Evolutionary conservation across 1,139 yeast species (phyloP), one percentile per base, ranked within the genome.

Genomic region (Kodamaea fungicola): DNA sequence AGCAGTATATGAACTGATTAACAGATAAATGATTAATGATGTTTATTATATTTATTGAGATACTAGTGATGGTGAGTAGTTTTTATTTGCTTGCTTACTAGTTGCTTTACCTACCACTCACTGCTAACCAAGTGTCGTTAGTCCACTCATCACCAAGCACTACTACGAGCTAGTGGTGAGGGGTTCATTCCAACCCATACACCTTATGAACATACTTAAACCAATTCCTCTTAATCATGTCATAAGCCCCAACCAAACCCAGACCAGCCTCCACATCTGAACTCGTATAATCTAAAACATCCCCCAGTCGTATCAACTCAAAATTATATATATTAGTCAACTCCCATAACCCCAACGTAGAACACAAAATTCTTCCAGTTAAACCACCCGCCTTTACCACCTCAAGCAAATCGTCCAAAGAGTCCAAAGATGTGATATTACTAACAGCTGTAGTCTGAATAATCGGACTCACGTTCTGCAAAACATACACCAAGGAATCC

Each of bases 291-390:
- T 31, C 28, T 22, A 35, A 30, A n/a, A 23, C 31, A 4, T 32
- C 42, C 7, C 43, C 49, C 1, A 41, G 35, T 9, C 39, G 34
- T 6, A 24, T 23, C 22, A 60, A 28, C 12, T 42, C 34, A 30
- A 55, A 51, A n/a, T 46, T 44, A 35, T 46, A 50, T 23, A 34
- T 52, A 44, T 59, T 60, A 8, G 45, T 34, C 13, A 66, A 42
- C 38, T 64, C 67, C 68, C 69, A 65, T 25, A 62, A 32, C 3
- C 67, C 71, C 28, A 64, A 40, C 13, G 54, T 45, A 12, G 65
- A 55, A 40, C 67, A 63, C 7, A 65, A 35, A 2, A 62, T 55
- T 33, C 68, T 45, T 8, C 54, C 55, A 3, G 67, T 50, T 3
- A 64, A 48, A 12, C 45, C 44, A 1, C 58, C 62, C 2, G 45